Percentiles rank a stretch among this genome's conserved stretches.
phyloP scores from a whole-genome alignment of 176 grass and related monocot genomes.

The Musa troglodytarum region DNA sequence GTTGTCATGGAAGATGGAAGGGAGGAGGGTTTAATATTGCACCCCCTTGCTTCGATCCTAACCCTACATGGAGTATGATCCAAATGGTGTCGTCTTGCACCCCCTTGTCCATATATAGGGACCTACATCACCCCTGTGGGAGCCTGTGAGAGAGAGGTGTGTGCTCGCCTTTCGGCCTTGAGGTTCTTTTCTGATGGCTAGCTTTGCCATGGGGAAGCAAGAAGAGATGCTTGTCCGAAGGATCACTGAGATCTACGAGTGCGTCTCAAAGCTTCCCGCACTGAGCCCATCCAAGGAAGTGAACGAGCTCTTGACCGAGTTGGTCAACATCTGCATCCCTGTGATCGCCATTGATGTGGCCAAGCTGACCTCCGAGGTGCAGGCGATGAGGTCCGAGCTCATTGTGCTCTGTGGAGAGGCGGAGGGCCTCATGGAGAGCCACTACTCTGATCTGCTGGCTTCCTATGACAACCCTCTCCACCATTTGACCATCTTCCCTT shows the following conservation, averaged over 20 bases:
- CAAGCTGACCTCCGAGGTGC: slow-evolving; percentile 28
- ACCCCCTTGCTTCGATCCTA: too few relatives aligned
- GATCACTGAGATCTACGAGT: slow-evolving; percentile 34
- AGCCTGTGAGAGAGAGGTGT: too few relatives aligned
- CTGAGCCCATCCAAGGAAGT: slow-evolving; percentile 61
- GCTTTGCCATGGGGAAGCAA: slow-evolving; percentile 27
- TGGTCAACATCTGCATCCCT: slow-evolving; percentile 65
- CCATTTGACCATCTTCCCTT: slow-evolving; percentile 57
- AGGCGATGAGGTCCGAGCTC: slow-evolving; percentile 54
- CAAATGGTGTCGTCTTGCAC: too few relatives aligned
- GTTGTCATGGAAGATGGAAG: too few relatives aligned
- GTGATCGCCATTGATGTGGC: slow-evolving; percentile 41
- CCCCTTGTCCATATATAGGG: too few relatives aligned
- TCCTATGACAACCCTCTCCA: slow-evolving; percentile 56
- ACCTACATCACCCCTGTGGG: too few relatives aligned
- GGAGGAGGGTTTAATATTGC: too few relatives aligned
- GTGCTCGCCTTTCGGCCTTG: too few relatives aligned
- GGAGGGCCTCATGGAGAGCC: slow-evolving; percentile 61
- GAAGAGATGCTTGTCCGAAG: slow-evolving; percentile 43
- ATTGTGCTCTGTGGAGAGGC: slow-evolving; percentile 52
- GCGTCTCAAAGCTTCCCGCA: slow-evolving; percentile 40
- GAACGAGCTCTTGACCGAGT: slow-evolving; percentile 70
- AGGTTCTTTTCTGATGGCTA: not conserved
- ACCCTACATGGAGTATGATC: too few relatives aligned
- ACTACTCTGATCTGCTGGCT: slow-evolving; percentile 77